Evolutionary conservation across 768 basidiomycete species (phyloP).

Genomic region (Leccinellum albellum): DNA sequence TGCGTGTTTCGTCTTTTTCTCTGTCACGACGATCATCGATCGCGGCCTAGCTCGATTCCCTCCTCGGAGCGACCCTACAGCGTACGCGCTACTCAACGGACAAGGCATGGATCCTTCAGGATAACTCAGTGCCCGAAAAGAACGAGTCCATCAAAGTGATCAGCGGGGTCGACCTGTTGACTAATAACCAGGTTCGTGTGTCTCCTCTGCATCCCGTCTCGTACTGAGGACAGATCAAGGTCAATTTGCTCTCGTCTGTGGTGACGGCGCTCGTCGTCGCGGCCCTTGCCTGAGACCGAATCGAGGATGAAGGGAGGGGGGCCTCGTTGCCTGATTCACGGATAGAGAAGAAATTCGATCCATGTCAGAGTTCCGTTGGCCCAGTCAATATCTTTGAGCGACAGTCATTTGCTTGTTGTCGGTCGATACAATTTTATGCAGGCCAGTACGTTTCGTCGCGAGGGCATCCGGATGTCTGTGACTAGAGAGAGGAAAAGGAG

Average conservation of each 20-base stretch:
- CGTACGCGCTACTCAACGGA: constrained; percentile 66
- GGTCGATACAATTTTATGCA: too few relatives aligned
- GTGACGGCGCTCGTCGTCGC: constrained; percentile 37
- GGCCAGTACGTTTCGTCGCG: too few relatives aligned
- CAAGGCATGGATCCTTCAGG: constrained; percentile 62
- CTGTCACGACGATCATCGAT: background rate
- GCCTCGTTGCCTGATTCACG: background rate
- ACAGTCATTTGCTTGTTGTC: too few relatives aligned
- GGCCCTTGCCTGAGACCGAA: constrained; percentile 27
- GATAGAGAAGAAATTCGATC: background rate
- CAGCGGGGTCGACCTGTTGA: constrained; percentile 64
- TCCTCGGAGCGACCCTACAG: constrained; percentile 87
- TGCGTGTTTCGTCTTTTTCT: constrained; percentile 32
- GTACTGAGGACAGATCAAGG: constrained; percentile 23
- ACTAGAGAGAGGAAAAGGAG: too few relatives aligned
- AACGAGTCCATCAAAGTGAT: constrained; percentile 53
- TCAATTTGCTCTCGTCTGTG: constrained; percentile 46
- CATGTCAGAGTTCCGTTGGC: background rate
- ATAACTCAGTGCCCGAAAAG: constrained; percentile 35
- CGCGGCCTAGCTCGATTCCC: constrained; percentile 64
- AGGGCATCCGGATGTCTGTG: too few relatives aligned
- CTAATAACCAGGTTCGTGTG: constrained; percentile 69
- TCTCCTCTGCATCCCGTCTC: background rate
- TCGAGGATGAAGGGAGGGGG: too few relatives aligned
- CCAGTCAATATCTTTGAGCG: background rate